Evolutionary conservation across 225 moss, liverwort and hornwort genomes (phyloP).

Genomic region (Pseudoscleropodium purum): DNA sequence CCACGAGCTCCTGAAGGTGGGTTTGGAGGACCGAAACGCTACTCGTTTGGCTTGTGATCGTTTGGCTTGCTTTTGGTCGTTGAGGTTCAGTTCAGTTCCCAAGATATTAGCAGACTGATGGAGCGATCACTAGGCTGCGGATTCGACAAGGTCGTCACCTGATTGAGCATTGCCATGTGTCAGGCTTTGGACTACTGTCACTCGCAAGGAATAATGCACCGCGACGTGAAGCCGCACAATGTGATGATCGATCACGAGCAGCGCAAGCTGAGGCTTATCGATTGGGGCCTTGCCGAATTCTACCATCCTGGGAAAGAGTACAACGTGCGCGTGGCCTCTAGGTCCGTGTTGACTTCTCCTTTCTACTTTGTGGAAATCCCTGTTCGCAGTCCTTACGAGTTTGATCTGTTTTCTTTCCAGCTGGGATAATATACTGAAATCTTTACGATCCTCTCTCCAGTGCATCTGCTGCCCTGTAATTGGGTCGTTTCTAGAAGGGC

Average conservation of each 20-base stretch:
- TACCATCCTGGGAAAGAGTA: constrained; percentile 93
- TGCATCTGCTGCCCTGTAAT: not conserved
- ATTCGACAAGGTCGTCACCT: not conserved
- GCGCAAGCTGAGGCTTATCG: constrained; percentile 88
- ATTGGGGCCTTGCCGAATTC: constrained; percentile 97
- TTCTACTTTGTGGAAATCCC: too few relatives aligned
- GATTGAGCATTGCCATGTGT: not conserved
- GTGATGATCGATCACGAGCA: constrained; percentile 99
- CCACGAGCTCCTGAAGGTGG: constrained; percentile 90
- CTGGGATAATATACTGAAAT: not conserved
- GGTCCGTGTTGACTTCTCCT: constrained; percentile 5
- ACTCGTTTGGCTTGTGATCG: not conserved
- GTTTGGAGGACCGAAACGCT: not conserved
- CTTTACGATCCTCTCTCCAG: not conserved
- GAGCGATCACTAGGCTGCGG: not conserved
- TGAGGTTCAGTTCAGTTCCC: not conserved
- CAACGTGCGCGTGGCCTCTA: constrained; percentile 89
- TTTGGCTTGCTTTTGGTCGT: not conserved
- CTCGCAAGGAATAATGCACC: constrained; percentile 98
- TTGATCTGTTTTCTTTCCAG: not conserved
- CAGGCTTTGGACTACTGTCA: constrained; percentile 98
- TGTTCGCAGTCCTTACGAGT: not conserved
- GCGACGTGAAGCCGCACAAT: constrained; percentile 96
- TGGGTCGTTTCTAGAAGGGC: too few relatives aligned
- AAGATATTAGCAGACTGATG: not conserved